Conservation (phyloP, 2,329 filamentous ascomycete genomes). For the Ascochyta pisi region DNA sequence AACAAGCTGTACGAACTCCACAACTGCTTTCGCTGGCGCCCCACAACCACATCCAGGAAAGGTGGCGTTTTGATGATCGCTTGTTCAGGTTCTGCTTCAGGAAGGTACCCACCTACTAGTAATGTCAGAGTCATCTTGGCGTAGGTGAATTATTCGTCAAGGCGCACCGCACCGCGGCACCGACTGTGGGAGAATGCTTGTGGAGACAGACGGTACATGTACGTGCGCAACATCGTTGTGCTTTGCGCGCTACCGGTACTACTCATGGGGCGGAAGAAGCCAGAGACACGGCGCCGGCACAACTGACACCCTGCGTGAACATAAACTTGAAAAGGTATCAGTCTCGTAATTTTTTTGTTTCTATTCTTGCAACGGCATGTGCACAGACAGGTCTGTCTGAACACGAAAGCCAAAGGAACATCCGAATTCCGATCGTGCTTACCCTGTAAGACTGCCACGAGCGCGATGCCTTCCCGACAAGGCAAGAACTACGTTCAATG, state of each 20-base stretch:
- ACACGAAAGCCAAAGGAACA: constrained; percentile 1
- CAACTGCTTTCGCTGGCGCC: constrained; percentile 9
- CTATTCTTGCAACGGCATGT: constrained; percentile 8
- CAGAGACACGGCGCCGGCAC: neutral
- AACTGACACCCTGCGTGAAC: neutral
- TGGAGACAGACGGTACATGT: neutral
- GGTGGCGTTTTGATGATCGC: constrained; percentile 1
- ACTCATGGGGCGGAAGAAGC: constrained; percentile 1
- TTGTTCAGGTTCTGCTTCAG: constrained; percentile 2
- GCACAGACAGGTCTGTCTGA: constrained; percentile 9
- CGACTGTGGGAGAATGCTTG: neutral
- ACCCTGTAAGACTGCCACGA: constrained; percentile 8
- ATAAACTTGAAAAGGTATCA: constrained; percentile 2
- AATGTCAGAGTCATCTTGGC: constrained; percentile 16
- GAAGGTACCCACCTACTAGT: constrained; percentile 1
- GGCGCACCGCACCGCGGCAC: neutral
- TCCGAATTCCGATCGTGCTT: constrained; percentile 16
- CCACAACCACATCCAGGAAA: constrained; percentile 5
- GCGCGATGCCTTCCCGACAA: constrained; percentile 13
- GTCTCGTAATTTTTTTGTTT: neutral
- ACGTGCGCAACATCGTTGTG: constrained; percentile 3
- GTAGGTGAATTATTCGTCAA: constrained; percentile 1
- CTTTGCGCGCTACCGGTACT: constrained; percentile 2
- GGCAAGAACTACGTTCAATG: constrained; percentile 7
- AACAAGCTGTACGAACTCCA: constrained; percentile 5